phyloP scores from a whole-genome alignment of 495 filamentous ascomycete genomes.

The Aspergillus baeticus region DNA sequence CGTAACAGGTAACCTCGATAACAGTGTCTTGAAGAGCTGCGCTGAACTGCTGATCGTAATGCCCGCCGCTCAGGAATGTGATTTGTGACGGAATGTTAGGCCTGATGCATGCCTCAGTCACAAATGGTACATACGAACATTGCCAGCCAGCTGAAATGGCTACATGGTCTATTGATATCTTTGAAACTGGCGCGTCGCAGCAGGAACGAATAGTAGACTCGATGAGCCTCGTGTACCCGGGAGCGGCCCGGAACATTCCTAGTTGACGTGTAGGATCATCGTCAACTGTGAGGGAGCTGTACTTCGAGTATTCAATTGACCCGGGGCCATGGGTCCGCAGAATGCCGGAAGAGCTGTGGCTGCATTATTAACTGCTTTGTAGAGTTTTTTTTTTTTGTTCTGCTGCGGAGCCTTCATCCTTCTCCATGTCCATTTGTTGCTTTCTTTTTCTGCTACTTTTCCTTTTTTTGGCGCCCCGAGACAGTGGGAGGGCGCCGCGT shows the following conservation, averaged over 20 bases:
- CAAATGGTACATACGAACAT: background rate
- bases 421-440: background rate
- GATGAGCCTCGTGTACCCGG: constrained; percentile 13
- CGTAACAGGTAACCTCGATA: too few relatives aligned
- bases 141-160: background rate
- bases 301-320: constrained; percentile 10
- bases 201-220: background rate
- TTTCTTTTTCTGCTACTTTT: background rate
- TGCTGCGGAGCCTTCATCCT: background rate
- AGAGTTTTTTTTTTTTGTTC: constrained; percentile 10
- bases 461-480: background rate
- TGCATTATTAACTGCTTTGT: constrained; percentile 18
- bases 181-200: background rate
- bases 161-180: background rate
- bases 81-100: constrained; percentile 9
- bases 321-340: constrained; percentile 18
- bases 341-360: constrained; percentile 16
- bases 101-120: background rate
- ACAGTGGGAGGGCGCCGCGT: background rate
- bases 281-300: constrained; percentile 9
- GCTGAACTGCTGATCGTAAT: too few relatives aligned
- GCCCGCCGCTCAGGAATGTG: background rate
- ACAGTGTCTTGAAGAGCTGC: too few relatives aligned
- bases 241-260: constrained; percentile 23
- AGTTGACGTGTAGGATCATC: constrained; percentile 19